A percentile compares a stretch with the other conserved stretches of the same genome.
Conservation (phyloP, 2,329 filamentous ascomycete species). For the Phyllosticta citribraziliensis region DNA sequence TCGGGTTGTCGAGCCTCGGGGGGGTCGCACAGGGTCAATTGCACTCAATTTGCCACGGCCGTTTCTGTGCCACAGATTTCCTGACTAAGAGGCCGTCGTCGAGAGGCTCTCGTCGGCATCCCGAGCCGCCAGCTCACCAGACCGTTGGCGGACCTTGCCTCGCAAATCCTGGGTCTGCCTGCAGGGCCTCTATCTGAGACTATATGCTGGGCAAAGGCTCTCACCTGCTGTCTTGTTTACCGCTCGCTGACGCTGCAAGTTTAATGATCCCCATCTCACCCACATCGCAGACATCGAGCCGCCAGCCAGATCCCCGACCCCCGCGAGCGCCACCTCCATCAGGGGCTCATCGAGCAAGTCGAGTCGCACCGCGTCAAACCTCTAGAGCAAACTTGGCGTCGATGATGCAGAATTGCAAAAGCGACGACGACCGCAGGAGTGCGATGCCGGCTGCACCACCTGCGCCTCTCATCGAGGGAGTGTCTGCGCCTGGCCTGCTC, state of each 20-base stretch:
- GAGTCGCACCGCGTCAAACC: not conserved
- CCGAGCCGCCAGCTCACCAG: not conserved
- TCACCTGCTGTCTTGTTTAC: not conserved
- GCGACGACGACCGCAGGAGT: not conserved
- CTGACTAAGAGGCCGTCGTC: not conserved
- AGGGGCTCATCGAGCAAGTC: not conserved
- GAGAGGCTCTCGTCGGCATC: not conserved
- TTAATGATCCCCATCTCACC: not conserved
- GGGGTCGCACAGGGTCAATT: not conserved
- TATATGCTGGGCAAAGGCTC: not conserved
- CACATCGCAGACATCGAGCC: not conserved
- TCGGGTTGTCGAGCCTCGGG: not conserved
- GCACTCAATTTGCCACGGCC: conserved; percentile 6
- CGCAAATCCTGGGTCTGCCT: not conserved
- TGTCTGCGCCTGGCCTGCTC: not conserved
- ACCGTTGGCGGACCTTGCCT: not conserved
- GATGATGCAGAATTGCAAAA: not conserved
- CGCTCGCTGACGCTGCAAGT: not conserved
- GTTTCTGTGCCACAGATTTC: conserved; percentile 4
- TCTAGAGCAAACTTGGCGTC: not conserved
- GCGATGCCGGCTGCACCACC: not conserved
- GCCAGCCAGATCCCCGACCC: too few species aligned
- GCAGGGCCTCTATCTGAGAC: not conserved
- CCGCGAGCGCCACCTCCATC: not conserved
- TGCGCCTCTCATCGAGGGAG: not conserved